Percentiles rank a stretch among this genome's conserved stretches.
Evolutionary conservation across 208 protist species (phyloP).

Genomic region (Leishmania gerbilli): DNA sequence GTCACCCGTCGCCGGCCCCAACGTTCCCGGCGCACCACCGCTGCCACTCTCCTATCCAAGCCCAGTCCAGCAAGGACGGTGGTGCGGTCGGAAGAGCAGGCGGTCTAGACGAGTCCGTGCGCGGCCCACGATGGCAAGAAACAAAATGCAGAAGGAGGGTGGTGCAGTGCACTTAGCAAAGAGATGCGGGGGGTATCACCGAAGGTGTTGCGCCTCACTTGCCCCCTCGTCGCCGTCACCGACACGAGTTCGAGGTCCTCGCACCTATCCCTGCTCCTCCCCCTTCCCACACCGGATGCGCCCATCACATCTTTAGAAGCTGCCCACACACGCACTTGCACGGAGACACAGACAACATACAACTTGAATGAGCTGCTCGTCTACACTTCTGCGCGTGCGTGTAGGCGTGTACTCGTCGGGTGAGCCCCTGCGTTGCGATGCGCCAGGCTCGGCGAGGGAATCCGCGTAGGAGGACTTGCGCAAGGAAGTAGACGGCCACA

Average conservation of each 20-base stretch:
- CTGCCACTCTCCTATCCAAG: neutral
- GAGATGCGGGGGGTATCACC: constrained; percentile 30
- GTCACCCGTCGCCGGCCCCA: neutral
- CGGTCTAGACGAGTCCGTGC: neutral
- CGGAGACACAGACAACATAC: neutral
- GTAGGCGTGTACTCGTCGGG: neutral
- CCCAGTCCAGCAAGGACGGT: neutral
- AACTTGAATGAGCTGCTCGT: neutral
- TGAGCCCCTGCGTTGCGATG: neutral
- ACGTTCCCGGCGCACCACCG: neutral
- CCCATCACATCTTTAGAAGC: neutral
- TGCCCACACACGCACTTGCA: neutral
- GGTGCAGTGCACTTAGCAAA: constrained; percentile 1
- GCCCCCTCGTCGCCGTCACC: neutral
- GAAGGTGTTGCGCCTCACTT: neutral
- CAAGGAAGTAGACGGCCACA: neutral
- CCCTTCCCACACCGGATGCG: neutral
- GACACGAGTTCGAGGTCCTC: neutral
- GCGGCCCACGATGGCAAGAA: neutral
- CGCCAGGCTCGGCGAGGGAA: neutral
- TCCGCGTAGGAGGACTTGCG: neutral
- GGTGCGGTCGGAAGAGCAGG: too few species aligned
- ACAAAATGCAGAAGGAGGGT: neutral
- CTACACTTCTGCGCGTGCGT: neutral
- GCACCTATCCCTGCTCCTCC: neutral